Evolutionary conservation across 129 eudicot species (phyloP), one percentile per base, ranked within the genome.

Genomic region (Lonicera japonica): DNA sequence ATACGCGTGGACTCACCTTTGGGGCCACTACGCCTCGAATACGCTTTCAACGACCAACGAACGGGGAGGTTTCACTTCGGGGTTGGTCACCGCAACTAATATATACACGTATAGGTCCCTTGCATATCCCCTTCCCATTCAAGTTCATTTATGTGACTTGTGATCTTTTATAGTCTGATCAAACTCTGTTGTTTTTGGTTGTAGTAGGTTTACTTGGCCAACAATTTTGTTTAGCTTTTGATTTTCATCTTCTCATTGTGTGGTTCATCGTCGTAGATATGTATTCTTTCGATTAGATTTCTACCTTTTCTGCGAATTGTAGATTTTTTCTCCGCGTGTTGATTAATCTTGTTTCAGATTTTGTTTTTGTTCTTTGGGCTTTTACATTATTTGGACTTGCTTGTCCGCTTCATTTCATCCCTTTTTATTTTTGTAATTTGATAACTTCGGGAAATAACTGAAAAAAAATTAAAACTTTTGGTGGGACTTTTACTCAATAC

Each of bases 1-100:
- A 66, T 91, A 36, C 95, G 97, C 5, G 90, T 91, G 23, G 94
- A 89, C 62, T 91, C 97, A 38, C 95, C 97, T 0, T 68, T 91
- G 68, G 97, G 97, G 11, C 97, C 96, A 62, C 64, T 91, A 45
- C 83, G 97, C 11, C 88, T 91, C 3, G 97, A 91, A 74, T 87
- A 91, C 18, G 97, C 97, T 25, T 87, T 91, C 24, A 91, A 78
- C 56, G 95, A 91, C 72, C 85, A 84, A 48, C 67, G 80, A 66
- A 85, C 77, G 1, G 89, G 95, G 59, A 79, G 97, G 77, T 91
- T 87, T 72, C 97, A 91, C 72, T 87, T 91, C 73, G 95, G 90
- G 4, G 88, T 87, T 60, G 97, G 96, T 50, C 81, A 81, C 54
- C 72, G 97, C 53, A 90, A 90, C 75, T 90, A 63, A 69, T n/a